Evolutionary conservation across 1,284 basidiomycete genomes (phyloP), one percentile per base, ranked within the genome.

Genomic region (Lignosus rhinocerotis): DNA sequence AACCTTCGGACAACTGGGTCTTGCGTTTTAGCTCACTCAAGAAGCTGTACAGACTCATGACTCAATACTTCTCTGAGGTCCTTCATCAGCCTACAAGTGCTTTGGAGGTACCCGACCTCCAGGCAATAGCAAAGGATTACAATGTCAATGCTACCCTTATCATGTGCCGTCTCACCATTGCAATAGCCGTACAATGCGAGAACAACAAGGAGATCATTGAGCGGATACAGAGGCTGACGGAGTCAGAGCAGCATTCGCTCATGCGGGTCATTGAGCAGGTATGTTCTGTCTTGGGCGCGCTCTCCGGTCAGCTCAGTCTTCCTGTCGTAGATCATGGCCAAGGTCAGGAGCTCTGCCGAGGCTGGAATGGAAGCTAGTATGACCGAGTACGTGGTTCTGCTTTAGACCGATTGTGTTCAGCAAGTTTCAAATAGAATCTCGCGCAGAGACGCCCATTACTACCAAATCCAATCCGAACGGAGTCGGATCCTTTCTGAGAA

Each of bases 121-220:
- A 93, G 72, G 83, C 86, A 8, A 83, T 94, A 64, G 92, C 93
- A 17, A 90, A 92, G 72, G 87, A 90, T 67, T 74, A 83, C 62
- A 82, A 86, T 67, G 67, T 85, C 6, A 64, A 72, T n/a, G 88
- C 92, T 39, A 86, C 88, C 0, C 80, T 92, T 54, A 79, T 85
- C 21, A 81, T 96, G 73, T 93, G 92, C 67, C 83, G 92, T 59
- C 80, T 98, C 39, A 92, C 93, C 1, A 92, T 98, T 49, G 93
- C 92, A 5, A 94, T 98, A 64, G 92, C 94, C 0, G 95, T 97
- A 2, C 92, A 97, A 70, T 93, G 92, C 70, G 88, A 92, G 71
- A 83, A 84, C 73, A 94, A 93, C 67, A 84, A 88, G 72, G 83
- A 86, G 54, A 90, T 93, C 64, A 93, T 95, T 59, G 86, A 86